Evolutionary conservation across 1,139 yeast species (phyloP).

Genomic region (Candida dubliniensis): DNA sequence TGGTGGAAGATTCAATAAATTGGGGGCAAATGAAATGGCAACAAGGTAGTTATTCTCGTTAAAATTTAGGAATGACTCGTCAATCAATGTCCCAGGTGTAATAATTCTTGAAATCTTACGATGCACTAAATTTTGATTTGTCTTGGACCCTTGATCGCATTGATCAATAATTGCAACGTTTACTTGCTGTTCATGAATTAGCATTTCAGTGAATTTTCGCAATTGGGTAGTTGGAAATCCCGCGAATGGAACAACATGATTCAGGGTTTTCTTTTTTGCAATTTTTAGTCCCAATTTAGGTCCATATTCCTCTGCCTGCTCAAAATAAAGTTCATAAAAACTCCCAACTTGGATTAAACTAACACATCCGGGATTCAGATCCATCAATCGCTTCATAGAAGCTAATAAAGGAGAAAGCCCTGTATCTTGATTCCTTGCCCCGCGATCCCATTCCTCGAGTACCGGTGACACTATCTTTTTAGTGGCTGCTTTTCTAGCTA

Average conservation of each 20-base stretch:
- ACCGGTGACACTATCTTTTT: neutral
- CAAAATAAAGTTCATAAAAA: conserved; percentile 86
- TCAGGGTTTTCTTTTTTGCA: conserved; percentile 40
- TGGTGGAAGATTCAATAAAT: conserved; percentile 40
- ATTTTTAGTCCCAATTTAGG: conserved; percentile 64
- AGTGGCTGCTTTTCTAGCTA: neutral
- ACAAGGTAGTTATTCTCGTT: conserved; percentile 70
- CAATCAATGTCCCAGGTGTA: conserved; percentile 91
- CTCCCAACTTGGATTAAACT: conserved; percentile 86
- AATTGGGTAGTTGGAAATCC: conserved; percentile 82
- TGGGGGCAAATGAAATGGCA: conserved; percentile 60
- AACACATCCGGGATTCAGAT: conserved; percentile 59
- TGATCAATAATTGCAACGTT: conserved; percentile 87
- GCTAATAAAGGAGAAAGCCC: conserved; percentile 38
- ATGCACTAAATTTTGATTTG: conserved; percentile 42
- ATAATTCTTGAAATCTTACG: conserved; percentile 78
- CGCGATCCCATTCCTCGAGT: conserved; percentile 39
- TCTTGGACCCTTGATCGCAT: conserved; percentile 28
- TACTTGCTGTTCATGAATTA: conserved; percentile 66
- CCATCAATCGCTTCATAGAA: conserved; percentile 34
- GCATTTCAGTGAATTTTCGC: conserved; percentile 67
- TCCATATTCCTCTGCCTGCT: conserved; percentile 78
- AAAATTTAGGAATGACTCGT: conserved; percentile 78
- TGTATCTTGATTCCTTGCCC: conserved; percentile 25
- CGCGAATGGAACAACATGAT: conserved; percentile 71